Percentiles rank a stretch among this genome's conserved stretches.
Conservation (phyloP, 2,329 filamentous ascomycete species). For the Arachnomyces sp. region DNA sequence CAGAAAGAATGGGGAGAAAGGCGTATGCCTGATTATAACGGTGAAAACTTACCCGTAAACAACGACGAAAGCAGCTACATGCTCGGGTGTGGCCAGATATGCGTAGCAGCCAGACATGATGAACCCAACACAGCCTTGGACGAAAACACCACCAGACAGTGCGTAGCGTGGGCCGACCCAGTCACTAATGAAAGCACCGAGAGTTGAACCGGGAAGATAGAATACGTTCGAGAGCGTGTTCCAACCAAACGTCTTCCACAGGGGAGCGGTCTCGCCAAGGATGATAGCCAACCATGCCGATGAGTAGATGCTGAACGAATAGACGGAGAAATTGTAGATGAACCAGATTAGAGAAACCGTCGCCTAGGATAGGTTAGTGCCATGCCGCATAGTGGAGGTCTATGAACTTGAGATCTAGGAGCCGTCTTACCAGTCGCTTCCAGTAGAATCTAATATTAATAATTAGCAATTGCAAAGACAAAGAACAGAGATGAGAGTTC, state of each 20-base stretch:
- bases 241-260: conserved; percentile 80
- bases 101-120: conserved; percentile 77
- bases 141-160: conserved; percentile 59
- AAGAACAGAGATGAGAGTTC: conserved; percentile 22
- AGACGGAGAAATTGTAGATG: conserved; percentile 76
- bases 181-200: conserved; percentile 70
- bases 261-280: conserved; percentile 49
- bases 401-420: conserved; percentile 9
- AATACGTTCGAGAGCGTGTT: conserved; percentile 82
- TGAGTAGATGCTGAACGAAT: conserved; percentile 80
- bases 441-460: conserved; percentile 63
- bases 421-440: conserved; percentile 48
- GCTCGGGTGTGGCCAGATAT: conserved; percentile 55
- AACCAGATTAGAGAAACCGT: conserved; percentile 74
- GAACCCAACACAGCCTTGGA: conserved; percentile 74
- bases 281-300: conserved; percentile 53
- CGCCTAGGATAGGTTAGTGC: conserved; percentile 22
- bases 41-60: conserved; percentile 52
- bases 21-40: no score
- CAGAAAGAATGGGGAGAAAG: not conserved
- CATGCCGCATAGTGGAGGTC: not conserved
- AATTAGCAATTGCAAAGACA: conserved; percentile 41
- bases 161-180: conserved; percentile 69
- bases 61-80: conserved; percentile 68
- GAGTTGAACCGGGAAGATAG: conserved; percentile 72